Base-by-base conservation (phyloP, 805 yeast species). In the Maudiozyma pseudohumilis region DNA sequence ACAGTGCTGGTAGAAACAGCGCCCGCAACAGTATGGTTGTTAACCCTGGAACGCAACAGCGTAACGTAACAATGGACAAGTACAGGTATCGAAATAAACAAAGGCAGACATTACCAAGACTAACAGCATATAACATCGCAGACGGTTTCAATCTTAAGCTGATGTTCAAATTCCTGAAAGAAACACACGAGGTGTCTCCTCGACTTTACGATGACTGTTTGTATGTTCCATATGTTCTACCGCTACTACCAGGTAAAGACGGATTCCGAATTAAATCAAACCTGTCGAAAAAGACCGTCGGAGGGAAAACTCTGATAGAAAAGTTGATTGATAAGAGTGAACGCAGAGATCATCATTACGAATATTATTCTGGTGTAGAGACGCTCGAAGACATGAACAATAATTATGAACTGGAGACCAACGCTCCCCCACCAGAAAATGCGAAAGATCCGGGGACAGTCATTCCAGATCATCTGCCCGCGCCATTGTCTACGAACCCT, bases 141-240 rank as follows among this genome's bases (percentile, higher is more conserved):
- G 96, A 86, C 40, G 84, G 81, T 23, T 79, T 86, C 51, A 70
- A 83, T 49, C 60, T 92, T 37, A 66, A 68, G 23, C 64, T 72
- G 6, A 74, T 86, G 2, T 69, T 80, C 1, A 67, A 69, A 32
- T 89, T 85, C 48, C 61, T 92, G 21, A 64, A 70, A 28, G 64
- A 71, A 6, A 68, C 77, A 31, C 98, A 89, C 59, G 79, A 80
- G 49, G 94, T 88, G 1, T 73, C 83, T 6, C 95, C 96, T 1
- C 66, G 96, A 43, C 56, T 82, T 22, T 89, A 89, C 50, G 96
- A 89, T 59, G 96, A 89, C 49, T 94, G 86, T n/a, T 61, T 92
- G 18, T 89, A 88, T 52, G 89, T 83, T 6, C 94, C 95, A 1
- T 89, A 88, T 52, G 72, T 86, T 21, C 64, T 89, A 28, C 98